Evolutionary conservation across 2,329 filamentous ascomycete species (phyloP).

Genomic region (Phyllosticta capitalensis): DNA sequence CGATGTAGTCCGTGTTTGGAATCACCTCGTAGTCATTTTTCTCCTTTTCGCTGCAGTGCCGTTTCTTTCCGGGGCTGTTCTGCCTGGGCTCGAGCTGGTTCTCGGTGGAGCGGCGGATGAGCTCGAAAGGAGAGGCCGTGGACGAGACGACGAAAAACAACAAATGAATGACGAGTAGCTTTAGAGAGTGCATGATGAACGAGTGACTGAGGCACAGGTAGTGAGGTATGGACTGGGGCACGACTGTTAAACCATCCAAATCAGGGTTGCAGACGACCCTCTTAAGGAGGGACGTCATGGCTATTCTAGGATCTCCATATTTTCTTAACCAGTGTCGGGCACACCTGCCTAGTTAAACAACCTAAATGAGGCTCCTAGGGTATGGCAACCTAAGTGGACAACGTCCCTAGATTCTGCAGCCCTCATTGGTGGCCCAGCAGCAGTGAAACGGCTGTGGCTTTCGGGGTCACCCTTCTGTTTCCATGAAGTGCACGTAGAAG

Average conservation of each 20-base stretch:
- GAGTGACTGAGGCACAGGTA: background rate
- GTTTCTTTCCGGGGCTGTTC: background rate
- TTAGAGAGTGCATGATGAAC: background rate
- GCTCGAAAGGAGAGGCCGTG: background rate
- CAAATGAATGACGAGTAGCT: background rate
- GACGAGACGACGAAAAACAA: background rate
- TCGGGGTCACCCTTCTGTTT: background rate
- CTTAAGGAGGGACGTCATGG: too few relatives aligned
- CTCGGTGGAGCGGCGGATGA: background rate
- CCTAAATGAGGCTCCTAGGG: background rate
- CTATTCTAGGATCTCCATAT: background rate
- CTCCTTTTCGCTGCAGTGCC: conserved; percentile 17
- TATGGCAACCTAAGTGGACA: background rate
- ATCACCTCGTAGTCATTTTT: conserved; percentile 18
- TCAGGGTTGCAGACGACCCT: too few relatives aligned
- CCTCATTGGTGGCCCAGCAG: background rate
- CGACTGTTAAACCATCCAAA: too few relatives aligned
- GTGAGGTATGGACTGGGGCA: too few relatives aligned
- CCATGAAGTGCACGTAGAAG: background rate
- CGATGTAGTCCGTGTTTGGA: conserved; percentile 34
- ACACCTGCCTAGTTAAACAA: background rate
- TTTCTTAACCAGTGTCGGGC: background rate
- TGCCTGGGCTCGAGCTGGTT: background rate
- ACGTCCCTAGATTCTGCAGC: background rate
- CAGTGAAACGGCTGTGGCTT: background rate